These are phyloP conservation scores for Cladophialophora chaetospira DNA, from an alignment of 2,329 filamentous ascomycete species.

Conservation along the genomic window DNA sequence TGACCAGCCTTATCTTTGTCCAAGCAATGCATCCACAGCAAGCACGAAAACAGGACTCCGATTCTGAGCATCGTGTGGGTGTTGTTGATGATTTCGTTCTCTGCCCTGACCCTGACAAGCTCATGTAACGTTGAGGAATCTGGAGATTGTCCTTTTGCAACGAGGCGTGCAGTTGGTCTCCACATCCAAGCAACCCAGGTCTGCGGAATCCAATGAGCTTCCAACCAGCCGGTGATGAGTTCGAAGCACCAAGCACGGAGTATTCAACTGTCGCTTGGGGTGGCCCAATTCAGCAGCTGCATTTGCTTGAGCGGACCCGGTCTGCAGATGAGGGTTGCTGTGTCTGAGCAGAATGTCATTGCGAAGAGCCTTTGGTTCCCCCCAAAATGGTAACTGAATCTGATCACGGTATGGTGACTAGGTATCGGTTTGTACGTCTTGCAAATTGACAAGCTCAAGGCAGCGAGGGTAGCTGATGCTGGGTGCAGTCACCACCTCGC, in stretches of 20 bases:
- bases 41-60: too few species aligned
- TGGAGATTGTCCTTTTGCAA: conserved; percentile 23
- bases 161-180: neutral
- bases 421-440: too few species aligned
- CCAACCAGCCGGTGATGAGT: neutral
- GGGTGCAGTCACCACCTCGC: too few species aligned
- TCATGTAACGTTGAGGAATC: conserved; percentile 14
- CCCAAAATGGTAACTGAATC: too few species aligned
- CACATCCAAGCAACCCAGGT: conserved; percentile 8
- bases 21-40: neutral
- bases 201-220: conserved; percentile 19
- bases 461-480: too few species aligned
- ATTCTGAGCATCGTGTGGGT: neutral
- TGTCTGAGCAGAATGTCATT: too few species aligned
- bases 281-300: neutral
- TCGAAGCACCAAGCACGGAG: neutral
- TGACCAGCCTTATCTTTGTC: neutral
- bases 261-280: neutral
- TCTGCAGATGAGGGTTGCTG: neutral
- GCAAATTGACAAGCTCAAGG: too few species aligned
- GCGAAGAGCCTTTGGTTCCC: too few species aligned
- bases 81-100: neutral
- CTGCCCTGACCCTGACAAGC: neutral
- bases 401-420: too few species aligned
- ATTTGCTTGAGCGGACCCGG: neutral